These are phyloP conservation scores for Cercospora janseana DNA, from an alignment of 2,329 filamentous ascomycete genomes.

Conservation along the genomic window DNA sequence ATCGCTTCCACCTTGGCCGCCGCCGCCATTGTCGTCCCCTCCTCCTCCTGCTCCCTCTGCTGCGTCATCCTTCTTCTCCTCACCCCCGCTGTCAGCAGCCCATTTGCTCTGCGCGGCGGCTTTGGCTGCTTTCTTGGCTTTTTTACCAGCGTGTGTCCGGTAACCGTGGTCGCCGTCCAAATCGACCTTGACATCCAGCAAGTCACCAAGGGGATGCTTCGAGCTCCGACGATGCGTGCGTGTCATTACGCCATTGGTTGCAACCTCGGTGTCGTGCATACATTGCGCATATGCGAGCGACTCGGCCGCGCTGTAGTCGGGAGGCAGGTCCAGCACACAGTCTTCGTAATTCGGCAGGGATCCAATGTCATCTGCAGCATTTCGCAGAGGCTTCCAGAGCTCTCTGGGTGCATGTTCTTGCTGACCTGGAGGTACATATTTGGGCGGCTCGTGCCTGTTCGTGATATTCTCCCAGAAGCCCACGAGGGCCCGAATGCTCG, in stretches of 20 bases:
- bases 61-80: slow-evolving; percentile 44
- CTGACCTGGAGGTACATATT: background rate
- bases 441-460: background rate
- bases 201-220: slow-evolving; percentile 7
- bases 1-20: slow-evolving; percentile 28
- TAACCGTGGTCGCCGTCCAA: slow-evolving; percentile 55
- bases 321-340: slow-evolving; percentile 44
- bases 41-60: slow-evolving; percentile 38
- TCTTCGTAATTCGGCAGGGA: slow-evolving; percentile 48
- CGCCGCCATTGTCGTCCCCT: slow-evolving; percentile 39
- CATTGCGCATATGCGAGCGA: slow-evolving; percentile 18
- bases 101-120: slow-evolving; percentile 42
- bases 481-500: slow-evolving; percentile 29
- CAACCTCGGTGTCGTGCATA: slow-evolving; percentile 15
- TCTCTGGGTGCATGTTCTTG: slow-evolving; percentile 21
- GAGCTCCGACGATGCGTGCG: slow-evolving; percentile 1
- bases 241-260: slow-evolving; percentile 13
- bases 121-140: slow-evolving; percentile 45
- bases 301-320: slow-evolving; percentile 44
- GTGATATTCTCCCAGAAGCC: slow-evolving; percentile 29
- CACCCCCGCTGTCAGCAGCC: slow-evolving; percentile 48
- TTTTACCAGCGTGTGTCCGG: slow-evolving; percentile 55
- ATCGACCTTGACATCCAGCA: slow-evolving; percentile 50
- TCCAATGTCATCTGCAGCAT: slow-evolving; percentile 8
- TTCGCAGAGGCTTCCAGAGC: slow-evolving; percentile 22